Percentiles rank a stretch among this genome's conserved stretches.
Evolutionary conservation across 2,329 filamentous ascomycete genomes (phyloP).

Genomic region (Stromatinia cepivora): DNA sequence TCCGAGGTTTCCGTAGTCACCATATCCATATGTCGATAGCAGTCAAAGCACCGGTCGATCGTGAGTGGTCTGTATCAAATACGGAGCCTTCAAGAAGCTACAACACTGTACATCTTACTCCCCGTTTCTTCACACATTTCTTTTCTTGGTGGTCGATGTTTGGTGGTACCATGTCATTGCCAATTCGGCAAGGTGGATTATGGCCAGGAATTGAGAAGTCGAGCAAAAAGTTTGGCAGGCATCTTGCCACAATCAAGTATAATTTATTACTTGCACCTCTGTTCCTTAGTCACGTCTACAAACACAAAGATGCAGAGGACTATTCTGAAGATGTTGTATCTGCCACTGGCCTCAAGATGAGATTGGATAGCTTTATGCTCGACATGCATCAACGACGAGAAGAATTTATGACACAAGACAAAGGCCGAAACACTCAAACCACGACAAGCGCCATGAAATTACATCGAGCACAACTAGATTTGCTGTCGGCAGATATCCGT

Average conservation of each 20-base stretch:
- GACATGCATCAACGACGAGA: constrained; percentile 93
- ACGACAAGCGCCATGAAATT: constrained; percentile 93
- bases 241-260: constrained; percentile 98
- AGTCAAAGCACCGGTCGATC: constrained; percentile 80
- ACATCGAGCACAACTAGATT: constrained; percentile 88
- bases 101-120: constrained; percentile 92
- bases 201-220: constrained; percentile 94
- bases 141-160: constrained; percentile 98
- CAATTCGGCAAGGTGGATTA: constrained; percentile 85
- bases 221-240: constrained; percentile 96
- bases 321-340: constrained; percentile 76
- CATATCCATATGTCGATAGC: constrained; percentile 96
- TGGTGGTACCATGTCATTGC: constrained; percentile 89
- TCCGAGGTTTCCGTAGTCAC: constrained; percentile 91
- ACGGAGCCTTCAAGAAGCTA: constrained; percentile 82
- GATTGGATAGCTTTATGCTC: constrained; percentile 95
- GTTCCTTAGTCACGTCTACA: constrained; percentile 96
- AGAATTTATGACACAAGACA: constrained; percentile 80
- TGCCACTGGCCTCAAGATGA: constrained; percentile 93
- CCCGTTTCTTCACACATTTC: constrained; percentile 97
- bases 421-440: constrained; percentile 72
- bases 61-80: constrained; percentile 80
- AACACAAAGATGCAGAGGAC: constrained; percentile 93
- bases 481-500: constrained; percentile 86
- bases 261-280: constrained; percentile 88